Base-by-base conservation (phyloP, 1,139 yeast species). In the Hansenula anomala region DNA sequence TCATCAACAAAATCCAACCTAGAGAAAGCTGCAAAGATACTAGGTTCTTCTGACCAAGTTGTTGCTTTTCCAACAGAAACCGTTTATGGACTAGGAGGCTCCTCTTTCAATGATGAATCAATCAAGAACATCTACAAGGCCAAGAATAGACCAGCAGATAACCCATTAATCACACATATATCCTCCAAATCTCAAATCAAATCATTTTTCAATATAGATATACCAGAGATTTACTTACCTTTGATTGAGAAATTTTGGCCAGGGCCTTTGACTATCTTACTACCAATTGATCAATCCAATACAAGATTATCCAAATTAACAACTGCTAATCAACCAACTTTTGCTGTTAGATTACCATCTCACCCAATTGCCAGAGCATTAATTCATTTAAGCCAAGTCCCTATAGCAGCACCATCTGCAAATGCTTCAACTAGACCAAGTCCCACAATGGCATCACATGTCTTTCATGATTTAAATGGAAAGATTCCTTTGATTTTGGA, bases 51-150 rank as follows among this genome's bases (percentile, higher is more conserved):
- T 0, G 59, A 67, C 27, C 65, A 77, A 23, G 88, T 81, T 0
- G 89, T 92, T 14, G 97, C 94, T 0, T 90, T 92, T 55, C 98
- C 98, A 4, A 88, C 98, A 0, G 98, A 92, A 57, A 92, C 98
- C 0, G 98, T 92, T 0, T 92, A 92, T 58, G 98, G 98, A 0
- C 69, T 92, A 3, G 98, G 96, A 0, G 98, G 95, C 0, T 82
- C 92, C 4, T 87, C 95, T 0, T 66, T 87, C 41, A 71, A 69
- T 40, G 89, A 88, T 40, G 78, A 75, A 7, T 75, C 95, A 0
- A 96, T 90, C 2, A 59, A 62, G 41, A 75, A 81, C 36, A 92
- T 92, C 11, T 92, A 89, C 59, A 67, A 63, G 25, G 97, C 97
- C 27, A 92, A 92, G 55, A 88, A 88, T 55, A 69, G 98, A 46